phyloP scores from a whole-genome alignment of 192 early-diverging fungal genomes.

The Backusella mclennaniae region DNA sequence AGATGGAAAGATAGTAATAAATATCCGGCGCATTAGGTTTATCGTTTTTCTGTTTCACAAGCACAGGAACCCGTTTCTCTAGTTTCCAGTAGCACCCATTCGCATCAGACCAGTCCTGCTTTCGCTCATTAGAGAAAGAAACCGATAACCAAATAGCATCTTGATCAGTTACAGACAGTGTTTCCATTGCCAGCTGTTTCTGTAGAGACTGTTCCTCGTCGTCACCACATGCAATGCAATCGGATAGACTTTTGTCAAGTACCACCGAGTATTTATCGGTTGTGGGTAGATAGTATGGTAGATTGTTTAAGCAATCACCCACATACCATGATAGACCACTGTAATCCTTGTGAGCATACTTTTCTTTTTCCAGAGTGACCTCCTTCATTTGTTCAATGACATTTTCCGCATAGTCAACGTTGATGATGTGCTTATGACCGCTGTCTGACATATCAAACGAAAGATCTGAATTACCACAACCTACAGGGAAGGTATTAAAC shows the following conservation, averaged over 20 bases:
- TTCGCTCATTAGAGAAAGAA: slow-evolving; percentile 13
- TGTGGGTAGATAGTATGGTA: background rate
- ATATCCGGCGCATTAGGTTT: slow-evolving; percentile 12
- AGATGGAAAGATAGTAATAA: slow-evolving; percentile 6
- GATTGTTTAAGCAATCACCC: slow-evolving; percentile 21
- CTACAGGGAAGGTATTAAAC: slow-evolving; percentile 10
- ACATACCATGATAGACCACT: slow-evolving; percentile 2
- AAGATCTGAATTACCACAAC: slow-evolving; percentile 37
- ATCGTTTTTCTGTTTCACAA: slow-evolving; percentile 10
- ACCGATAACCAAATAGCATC: slow-evolving; percentile 18
- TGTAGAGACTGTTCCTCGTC: slow-evolving; percentile 10
- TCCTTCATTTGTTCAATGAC: slow-evolving; percentile 29
- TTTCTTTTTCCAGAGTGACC: background rate
- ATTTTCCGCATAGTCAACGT: slow-evolving; percentile 34
- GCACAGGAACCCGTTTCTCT: background rate
- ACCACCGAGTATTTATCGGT: slow-evolving; percentile 14
- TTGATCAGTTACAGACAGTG: background rate
- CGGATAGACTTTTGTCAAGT: slow-evolving; percentile 25
- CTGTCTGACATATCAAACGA: slow-evolving; percentile 27
- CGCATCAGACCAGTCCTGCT: slow-evolving; percentile 4
- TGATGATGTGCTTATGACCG: slow-evolving; percentile 15
- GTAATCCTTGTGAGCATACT: background rate
- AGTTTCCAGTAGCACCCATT: background rate
- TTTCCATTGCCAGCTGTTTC: background rate
- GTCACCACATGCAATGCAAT: slow-evolving; percentile 30